Base-by-base conservation (phyloP, 2,329 filamentous ascomycete species). In the Tolypocladium pustulatum region DNA sequence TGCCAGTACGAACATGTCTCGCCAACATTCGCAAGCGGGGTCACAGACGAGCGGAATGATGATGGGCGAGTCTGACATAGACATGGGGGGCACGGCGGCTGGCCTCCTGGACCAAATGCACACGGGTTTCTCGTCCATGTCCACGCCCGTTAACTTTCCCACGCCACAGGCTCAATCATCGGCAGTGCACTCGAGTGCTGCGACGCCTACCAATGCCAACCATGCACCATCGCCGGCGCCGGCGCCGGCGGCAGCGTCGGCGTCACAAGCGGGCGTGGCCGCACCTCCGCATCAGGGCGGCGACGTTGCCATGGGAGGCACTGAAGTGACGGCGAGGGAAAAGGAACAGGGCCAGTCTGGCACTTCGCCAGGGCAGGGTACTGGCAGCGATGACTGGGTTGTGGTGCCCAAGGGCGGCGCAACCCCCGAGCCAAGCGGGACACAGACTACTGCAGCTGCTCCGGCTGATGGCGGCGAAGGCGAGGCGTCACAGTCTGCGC, bases 101-200 rank as follows among this genome's bases (percentile, higher is more conserved):
- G 83, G 81, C 58, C 73, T 87, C n/a, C 75, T 89, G 7, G 86
- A 89, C 63, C 84, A 88, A 71, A 88, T 87, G 75, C 83, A 87
- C 61, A 81, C 81, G 20, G 84, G 80, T 32, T 78, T 83, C 56
- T 84, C 83, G 10, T 80, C 76, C 43, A 81, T 73, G 58, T 82
- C 83, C 3, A 88, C 86, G 8, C 84, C 85, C 0, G 72, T 76
- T 30, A 84, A 77, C 68, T 79, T 85, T 66, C 79, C 82, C 1
- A 82, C 84, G 1, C 85, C 84, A 12, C 83, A 87, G 65, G 73
- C 81, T 36, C 79, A 81, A 36, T 68, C 79, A n/a, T 84, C 85
- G 54, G 76, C 78, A 12, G 70, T 72, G 30, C 81, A 81, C 54
- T 87, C 85, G 1, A 77, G 75, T 53, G 80, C 78, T 20, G 81